These are phyloP conservation scores for Phytophthora pistaciae DNA, from an alignment of 352 stramenopile species.

Conservation along the genomic window DNA sequence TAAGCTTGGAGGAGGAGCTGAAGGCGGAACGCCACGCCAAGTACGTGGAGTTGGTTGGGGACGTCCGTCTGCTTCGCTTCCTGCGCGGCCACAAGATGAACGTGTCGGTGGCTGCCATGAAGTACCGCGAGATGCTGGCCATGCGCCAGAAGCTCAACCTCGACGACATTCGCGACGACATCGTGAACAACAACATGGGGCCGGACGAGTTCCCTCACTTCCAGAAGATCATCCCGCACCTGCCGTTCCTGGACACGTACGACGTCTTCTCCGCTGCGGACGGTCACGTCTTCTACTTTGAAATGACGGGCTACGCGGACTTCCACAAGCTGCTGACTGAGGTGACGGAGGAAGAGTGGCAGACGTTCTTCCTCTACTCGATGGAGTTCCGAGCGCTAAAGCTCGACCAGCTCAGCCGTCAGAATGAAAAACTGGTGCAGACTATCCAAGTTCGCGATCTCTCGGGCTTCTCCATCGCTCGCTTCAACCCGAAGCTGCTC, in stretches of 20 bases:
- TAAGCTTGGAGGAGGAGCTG: slow-evolving; percentile 71
- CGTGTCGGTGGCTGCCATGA: slow-evolving; percentile 62
- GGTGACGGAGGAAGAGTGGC: slow-evolving; percentile 76
- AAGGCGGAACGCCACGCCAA: slow-evolving; percentile 44
- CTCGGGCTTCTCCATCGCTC: slow-evolving; percentile 70
- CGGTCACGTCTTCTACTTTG: slow-evolving; percentile 70
- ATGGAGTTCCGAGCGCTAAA: slow-evolving; percentile 76
- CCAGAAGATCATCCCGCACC: slow-evolving; percentile 71
- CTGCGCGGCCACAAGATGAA: slow-evolving; percentile 82
- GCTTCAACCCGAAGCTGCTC: slow-evolving; percentile 65
- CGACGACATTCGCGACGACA: slow-evolving; percentile 66
- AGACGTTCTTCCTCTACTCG: slow-evolving; percentile 75
- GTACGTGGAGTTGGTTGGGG: slow-evolving; percentile 61
- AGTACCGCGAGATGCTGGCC: slow-evolving; percentile 74
- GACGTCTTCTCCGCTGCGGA: slow-evolving; percentile 54
- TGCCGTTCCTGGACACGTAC: slow-evolving; percentile 73
- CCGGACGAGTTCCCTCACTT: slow-evolving; percentile 71
- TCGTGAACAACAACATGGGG: slow-evolving; percentile 56
- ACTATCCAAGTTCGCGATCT: slow-evolving; percentile 73
- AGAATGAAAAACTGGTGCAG: slow-evolving; percentile 64
- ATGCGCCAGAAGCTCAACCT: slow-evolving; percentile 66
- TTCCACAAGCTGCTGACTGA: slow-evolving; percentile 64
- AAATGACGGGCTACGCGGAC: slow-evolving; percentile 77
- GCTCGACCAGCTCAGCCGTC: slow-evolving; percentile 71
- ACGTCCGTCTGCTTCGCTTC: slow-evolving; percentile 76